Evolutionary conservation across 2,329 filamentous ascomycete genomes (phyloP).

Genomic region (Celoporthe dispersa): DNA sequence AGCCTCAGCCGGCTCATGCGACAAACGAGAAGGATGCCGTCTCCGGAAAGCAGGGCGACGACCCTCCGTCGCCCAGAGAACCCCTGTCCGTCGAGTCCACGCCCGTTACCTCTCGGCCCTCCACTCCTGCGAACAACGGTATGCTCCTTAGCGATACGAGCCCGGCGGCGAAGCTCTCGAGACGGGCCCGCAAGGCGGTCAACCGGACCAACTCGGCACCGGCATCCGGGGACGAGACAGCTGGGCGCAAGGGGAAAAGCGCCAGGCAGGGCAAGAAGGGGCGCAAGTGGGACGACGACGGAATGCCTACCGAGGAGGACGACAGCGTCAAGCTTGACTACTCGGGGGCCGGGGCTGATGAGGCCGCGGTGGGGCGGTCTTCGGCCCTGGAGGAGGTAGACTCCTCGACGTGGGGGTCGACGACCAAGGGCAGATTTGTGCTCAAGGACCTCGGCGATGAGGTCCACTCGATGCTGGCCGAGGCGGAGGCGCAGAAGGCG

Average conservation of each 20-base stretch:
- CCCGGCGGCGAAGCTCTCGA: slow-evolving; percentile 76
- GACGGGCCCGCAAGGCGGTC: slow-evolving; percentile 73
- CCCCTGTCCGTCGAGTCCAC: slow-evolving; percentile 66
- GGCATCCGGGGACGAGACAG: slow-evolving; percentile 82
- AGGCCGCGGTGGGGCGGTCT: slow-evolving; percentile 53
- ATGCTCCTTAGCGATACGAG: slow-evolving; percentile 69
- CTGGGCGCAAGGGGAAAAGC: slow-evolving; percentile 60
- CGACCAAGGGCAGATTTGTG: slow-evolving; percentile 91
- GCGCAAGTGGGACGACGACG: slow-evolving; percentile 90
- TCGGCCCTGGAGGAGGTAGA: slow-evolving; percentile 75
- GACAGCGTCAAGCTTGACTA: slow-evolving; percentile 85
- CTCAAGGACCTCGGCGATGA: slow-evolving; percentile 93
- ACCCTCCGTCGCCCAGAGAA: slow-evolving; percentile 42
- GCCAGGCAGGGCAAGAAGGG: slow-evolving; percentile 76
- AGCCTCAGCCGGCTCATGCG: slow-evolving; percentile 31
- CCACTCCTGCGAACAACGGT: slow-evolving; percentile 72
- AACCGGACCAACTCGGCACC: slow-evolving; percentile 68
- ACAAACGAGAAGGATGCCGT: slow-evolving; percentile 41
- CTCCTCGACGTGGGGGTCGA: slow-evolving; percentile 80
- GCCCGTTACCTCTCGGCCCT: slow-evolving; percentile 76
- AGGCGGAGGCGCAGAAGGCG: slow-evolving; percentile 70
- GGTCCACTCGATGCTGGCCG: slow-evolving; percentile 84
- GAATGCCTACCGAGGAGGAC: slow-evolving; percentile 82
- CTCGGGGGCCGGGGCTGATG: slow-evolving; percentile 68
- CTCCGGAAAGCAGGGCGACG: slow-evolving; percentile 43